Percentiles rank a stretch among this genome's conserved stretches.
Evolutionary conservation across 1,139 yeast species (phyloP).

Genomic region (Lodderomyces oxycetoniae): DNA sequence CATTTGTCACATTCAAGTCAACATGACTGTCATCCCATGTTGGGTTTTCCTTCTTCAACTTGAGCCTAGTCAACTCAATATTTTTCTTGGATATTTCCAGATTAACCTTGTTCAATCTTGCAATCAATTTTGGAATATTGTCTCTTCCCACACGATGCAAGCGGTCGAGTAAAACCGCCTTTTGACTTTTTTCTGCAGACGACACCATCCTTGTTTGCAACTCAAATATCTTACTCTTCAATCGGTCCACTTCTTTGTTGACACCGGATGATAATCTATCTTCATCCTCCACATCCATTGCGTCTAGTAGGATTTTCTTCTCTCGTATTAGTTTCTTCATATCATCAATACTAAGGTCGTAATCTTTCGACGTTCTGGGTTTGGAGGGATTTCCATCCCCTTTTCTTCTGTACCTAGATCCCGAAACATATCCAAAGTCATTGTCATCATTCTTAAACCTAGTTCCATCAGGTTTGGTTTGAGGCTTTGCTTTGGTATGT

Average conservation of each 20-base stretch:
- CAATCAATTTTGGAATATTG: conserved; percentile 63
- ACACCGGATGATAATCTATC: conserved; percentile 16
- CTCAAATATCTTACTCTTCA: conserved; percentile 58
- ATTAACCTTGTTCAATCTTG: conserved; percentile 58
- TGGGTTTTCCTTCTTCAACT: conserved; percentile 61
- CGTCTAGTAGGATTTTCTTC: conserved; percentile 64
- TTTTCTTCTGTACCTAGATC: conserved; percentile 55
- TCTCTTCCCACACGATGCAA: conserved; percentile 56
- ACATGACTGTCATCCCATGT: conserved; percentile 51
- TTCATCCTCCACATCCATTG: conserved; percentile 67
- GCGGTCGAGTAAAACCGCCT: conserved; percentile 42
- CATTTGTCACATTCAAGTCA: conserved; percentile 77
- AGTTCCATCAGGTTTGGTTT: conserved; percentile 44
- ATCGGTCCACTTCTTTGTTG: conserved; percentile 46
- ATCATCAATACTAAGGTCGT: conserved; percentile 41
- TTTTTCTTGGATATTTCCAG: conserved; percentile 65
- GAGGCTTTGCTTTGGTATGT: conserved; percentile 17
- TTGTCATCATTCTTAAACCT: conserved; percentile 68
- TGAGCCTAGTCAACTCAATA: conserved; percentile 54
- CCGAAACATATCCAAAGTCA: conserved; percentile 59
- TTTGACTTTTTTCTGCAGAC: conserved; percentile 26
- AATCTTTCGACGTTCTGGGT: conserved; percentile 23
- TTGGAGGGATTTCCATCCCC: conserved; percentile 14
- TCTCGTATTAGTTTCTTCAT: conserved; percentile 63
- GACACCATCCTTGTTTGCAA: conserved; percentile 45